phyloP scores from a whole-genome alignment of 345 rosid species.

The Cochlearia excelsa region DNA sequence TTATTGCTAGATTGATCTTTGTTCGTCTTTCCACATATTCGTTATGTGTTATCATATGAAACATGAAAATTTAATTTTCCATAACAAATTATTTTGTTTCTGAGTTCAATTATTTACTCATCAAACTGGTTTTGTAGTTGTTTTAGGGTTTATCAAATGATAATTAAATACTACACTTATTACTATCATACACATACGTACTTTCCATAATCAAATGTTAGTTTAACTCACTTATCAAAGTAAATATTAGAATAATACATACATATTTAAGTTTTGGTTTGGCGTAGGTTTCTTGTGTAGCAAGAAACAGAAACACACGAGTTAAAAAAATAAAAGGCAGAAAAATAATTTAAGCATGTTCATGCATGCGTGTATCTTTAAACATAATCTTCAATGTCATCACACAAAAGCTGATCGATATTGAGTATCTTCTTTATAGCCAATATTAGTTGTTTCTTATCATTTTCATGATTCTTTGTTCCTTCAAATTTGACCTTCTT shows the following conservation, averaged over 20 bases:
- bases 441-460: constrained; percentile 33
- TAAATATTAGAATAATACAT: constrained; percentile 15
- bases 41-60: too few species aligned
- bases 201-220: background rate
- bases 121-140: constrained; percentile 1
- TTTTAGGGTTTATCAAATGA: background rate
- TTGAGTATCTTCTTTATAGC: constrained; percentile 32
- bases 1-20: background rate
- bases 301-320: constrained; percentile 23
- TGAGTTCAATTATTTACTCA: background rate
- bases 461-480: constrained; percentile 27
- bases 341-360: constrained; percentile 5
- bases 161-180: background rate
- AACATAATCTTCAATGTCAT: background rate
- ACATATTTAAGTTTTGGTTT: background rate
- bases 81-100: background rate
- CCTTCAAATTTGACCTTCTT: constrained; percentile 47
- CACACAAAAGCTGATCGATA: constrained; percentile 15
- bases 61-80: background rate
- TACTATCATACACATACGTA: background rate
- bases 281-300: constrained; percentile 22
- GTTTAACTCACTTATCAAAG: background rate
- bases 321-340: constrained; percentile 1
- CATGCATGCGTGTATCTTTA: constrained; percentile 26
- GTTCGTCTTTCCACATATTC: too few species aligned